phyloP scores from a whole-genome alignment of 2,329 filamentous ascomycete genomes.

The Trichothecium sympodiale region DNA sequence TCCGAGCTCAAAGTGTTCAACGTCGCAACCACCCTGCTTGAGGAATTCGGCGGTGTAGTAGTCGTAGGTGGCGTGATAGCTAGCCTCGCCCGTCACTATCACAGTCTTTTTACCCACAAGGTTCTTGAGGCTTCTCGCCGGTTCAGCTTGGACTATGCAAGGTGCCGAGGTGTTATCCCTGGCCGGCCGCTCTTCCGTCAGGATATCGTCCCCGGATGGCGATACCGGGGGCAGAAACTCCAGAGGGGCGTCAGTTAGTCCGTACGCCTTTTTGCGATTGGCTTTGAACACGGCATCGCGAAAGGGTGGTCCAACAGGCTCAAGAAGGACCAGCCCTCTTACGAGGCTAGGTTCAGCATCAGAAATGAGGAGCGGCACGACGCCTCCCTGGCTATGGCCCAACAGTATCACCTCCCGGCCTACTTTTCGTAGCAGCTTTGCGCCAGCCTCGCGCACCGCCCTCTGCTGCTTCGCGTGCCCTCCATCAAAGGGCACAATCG shows the following conservation, averaged over 20 bases:
- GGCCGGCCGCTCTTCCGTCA: not conserved
- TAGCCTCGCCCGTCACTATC: conserved; percentile 29
- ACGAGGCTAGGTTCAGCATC: conserved; percentile 28
- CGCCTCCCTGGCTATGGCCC: conserved; percentile 35
- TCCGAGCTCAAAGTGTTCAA: conserved; percentile 23
- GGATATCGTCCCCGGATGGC: conserved; percentile 21
- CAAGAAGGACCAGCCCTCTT: conserved; percentile 29
- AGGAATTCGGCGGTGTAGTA: conserved; percentile 28
- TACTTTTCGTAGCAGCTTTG: conserved; percentile 29
- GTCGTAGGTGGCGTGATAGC: conserved; percentile 32
- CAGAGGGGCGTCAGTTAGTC: conserved; percentile 34
- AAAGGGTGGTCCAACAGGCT: conserved; percentile 37
- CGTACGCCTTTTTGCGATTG: conserved; percentile 25
- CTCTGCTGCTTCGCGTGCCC: conserved; percentile 22
- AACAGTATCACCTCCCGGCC: conserved; percentile 25
- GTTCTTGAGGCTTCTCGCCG: conserved; percentile 23
- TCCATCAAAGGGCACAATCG: conserved; percentile 23
- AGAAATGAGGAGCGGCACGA: conserved; percentile 27
- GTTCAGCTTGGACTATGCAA: conserved; percentile 21
- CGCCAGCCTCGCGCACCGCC: conserved; percentile 25
- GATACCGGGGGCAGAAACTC: conserved; percentile 31
- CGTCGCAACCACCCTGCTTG: conserved; percentile 27
- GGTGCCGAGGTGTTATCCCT: too few species aligned
- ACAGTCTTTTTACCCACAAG: conserved; percentile 23
- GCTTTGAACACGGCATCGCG: conserved; percentile 26